These are phyloP conservation scores for Colletotrichum cuscutae DNA, from an alignment of 2,329 filamentous ascomycete genomes.

Conservation along the genomic window DNA sequence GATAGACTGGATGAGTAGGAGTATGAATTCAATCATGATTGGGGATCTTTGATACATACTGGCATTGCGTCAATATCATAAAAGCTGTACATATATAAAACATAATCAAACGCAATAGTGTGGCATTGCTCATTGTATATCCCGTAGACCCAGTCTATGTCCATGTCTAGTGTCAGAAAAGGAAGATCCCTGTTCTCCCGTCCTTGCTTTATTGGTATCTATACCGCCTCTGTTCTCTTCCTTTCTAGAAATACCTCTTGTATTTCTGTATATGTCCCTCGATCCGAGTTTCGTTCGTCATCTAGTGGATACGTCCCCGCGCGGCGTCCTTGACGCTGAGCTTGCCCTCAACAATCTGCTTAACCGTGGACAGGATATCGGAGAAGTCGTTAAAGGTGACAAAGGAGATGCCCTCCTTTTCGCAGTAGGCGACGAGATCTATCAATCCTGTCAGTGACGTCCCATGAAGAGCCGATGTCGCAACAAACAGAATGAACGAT, in stretches of 20 bases:
- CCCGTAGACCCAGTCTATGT: conserved; percentile 17
- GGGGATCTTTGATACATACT: not conserved
- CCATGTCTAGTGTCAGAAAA: conserved; percentile 23
- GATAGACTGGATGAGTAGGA: not conserved
- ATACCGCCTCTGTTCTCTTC: not conserved
- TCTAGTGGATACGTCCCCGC: conserved; percentile 47
- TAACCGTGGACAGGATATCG: conserved; percentile 79
- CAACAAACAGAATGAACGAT: not conserved
- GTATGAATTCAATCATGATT: not conserved
- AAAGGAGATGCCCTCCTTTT: conserved; percentile 85
- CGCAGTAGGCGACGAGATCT: conserved; percentile 91
- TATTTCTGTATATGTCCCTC: not conserved
- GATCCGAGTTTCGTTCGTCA: not conserved
- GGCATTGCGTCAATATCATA: not conserved
- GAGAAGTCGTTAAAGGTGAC: conserved; percentile 88
- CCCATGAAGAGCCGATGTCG: not conserved
- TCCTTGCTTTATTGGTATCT: conserved; percentile 6
- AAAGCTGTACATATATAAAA: not conserved
- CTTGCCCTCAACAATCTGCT: conserved; percentile 81
- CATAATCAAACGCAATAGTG: not conserved
- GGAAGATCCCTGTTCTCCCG: not conserved
- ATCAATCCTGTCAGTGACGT: conserved; percentile 22
- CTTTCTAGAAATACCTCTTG: not conserved
- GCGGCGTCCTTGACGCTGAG: conserved; percentile 78
- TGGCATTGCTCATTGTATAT: conserved; percentile 8